Evolutionary conservation across 2,329 filamentous ascomycete species (phyloP).

Genomic region (Fusarium tuaranense): DNA sequence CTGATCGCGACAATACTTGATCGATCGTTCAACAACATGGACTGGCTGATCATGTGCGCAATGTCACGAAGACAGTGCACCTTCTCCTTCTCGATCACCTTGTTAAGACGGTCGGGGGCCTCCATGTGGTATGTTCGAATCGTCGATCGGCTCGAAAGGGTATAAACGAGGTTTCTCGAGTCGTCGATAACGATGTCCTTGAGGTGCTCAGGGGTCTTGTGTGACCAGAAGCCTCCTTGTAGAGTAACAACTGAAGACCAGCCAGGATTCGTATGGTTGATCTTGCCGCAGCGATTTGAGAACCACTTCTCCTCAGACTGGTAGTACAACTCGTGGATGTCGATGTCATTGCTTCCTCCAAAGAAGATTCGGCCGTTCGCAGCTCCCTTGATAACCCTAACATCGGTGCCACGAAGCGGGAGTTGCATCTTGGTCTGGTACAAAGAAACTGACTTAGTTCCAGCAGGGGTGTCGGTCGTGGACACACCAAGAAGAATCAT

Average conservation of each 20-base stretch:
- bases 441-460: slow-evolving; percentile 78
- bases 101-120: slow-evolving; percentile 67
- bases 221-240: slow-evolving; percentile 62
- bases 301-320: slow-evolving; percentile 99
- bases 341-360: slow-evolving; percentile 81
- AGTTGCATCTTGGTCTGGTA: slow-evolving; percentile 92
- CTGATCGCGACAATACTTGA: slow-evolving; percentile 86
- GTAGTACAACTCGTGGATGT: slow-evolving; percentile 94
- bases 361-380: slow-evolving; percentile 94
- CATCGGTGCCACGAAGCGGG: slow-evolving; percentile 79
- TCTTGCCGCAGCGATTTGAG: slow-evolving; percentile 84
- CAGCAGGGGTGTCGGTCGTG: slow-evolving; percentile 73
- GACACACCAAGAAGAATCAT: slow-evolving; percentile 89
- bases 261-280: slow-evolving; percentile 85
- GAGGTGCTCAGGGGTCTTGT: slow-evolving; percentile 71
- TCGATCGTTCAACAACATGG: slow-evolving; percentile 75
- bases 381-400: slow-evolving; percentile 83
- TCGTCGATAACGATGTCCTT: slow-evolving; percentile 89
- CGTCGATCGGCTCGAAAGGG: slow-evolving; percentile 86
- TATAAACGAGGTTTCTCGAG: slow-evolving; percentile 88
- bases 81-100: slow-evolving; percentile 75
- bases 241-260: slow-evolving; percentile 73
- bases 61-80: slow-evolving; percentile 76
- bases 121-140: slow-evolving; percentile 94
- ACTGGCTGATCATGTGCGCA: slow-evolving; percentile 84